Conservation (phyloP, 208 protist species). For the Phytomonas sp. region DNA sequence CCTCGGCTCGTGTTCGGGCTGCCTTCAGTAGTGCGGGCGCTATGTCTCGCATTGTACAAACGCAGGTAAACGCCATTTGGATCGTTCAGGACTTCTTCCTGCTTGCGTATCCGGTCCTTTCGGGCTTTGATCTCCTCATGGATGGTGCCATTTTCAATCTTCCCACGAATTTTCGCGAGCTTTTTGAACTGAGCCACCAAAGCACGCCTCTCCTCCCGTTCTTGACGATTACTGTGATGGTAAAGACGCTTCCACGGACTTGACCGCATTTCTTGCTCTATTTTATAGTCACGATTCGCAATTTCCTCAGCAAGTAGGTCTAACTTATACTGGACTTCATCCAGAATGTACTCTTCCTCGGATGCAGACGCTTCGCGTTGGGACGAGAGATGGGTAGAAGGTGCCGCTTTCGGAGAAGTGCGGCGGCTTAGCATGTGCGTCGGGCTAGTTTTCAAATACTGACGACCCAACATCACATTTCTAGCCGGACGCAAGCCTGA, state of each 20-base stretch:
- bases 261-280: conserved; percentile 33
- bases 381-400: conserved; percentile 5
- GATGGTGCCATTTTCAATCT: conserved; percentile 38
- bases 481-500: not conserved
- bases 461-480: not conserved
- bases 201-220: conserved; percentile 50
- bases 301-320: conserved; percentile 31
- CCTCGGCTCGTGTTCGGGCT: conserved; percentile 10
- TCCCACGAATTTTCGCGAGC: conserved; percentile 39
- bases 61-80: conserved; percentile 51
- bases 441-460: not conserved
- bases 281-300: conserved; percentile 16
- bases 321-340: conserved; percentile 40
- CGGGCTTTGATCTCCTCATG: conserved; percentile 26
- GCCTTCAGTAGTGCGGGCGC: not conserved
- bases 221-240: conserved; percentile 75
- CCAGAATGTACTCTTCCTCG: conserved; percentile 28
- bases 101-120: conserved; percentile 23
- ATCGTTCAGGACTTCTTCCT: conserved; percentile 27
- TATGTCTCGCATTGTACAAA: conserved; percentile 28
- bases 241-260: conserved; percentile 67
- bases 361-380: not conserved
- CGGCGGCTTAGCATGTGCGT: conserved; percentile 4
- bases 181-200: conserved; percentile 38
- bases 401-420: conserved; percentile 1